phyloP scores from a whole-genome alignment of 2,329 filamentous ascomycete species.

The Penicillium vulpinum region DNA sequence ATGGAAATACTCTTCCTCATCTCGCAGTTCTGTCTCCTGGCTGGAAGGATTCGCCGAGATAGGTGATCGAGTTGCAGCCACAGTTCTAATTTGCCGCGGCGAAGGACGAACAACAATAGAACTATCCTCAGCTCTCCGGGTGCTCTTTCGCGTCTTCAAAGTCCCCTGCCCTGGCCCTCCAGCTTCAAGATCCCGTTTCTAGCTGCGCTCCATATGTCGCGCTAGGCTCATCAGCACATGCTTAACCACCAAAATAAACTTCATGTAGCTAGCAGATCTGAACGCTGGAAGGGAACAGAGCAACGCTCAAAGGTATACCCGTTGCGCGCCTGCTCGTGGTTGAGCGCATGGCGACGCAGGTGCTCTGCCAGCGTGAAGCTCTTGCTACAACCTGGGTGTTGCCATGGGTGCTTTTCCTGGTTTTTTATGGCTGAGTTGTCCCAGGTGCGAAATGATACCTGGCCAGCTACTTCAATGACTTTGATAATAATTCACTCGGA shows the following conservation, averaged over 20 bases:
- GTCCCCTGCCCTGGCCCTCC: conserved; percentile 49
- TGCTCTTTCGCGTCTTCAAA: conserved; percentile 52
- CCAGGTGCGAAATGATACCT: not conserved
- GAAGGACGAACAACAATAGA: conserved; percentile 47
- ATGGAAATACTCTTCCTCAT: conserved; percentile 10
- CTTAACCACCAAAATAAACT: not conserved
- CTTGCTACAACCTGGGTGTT: conserved; percentile 17
- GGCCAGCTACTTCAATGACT: not conserved
- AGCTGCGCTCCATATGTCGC: conserved; percentile 57
- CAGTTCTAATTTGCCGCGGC: conserved; percentile 23
- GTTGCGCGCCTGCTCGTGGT: conserved; percentile 55
- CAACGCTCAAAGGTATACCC: conserved; percentile 57
- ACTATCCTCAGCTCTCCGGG: conserved; percentile 51
- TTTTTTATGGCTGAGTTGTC: not conserved
- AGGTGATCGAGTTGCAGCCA: not conserved
- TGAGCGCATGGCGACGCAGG: conserved; percentile 58
- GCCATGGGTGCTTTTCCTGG: conserved; percentile 17
- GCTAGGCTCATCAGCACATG: conserved; percentile 40
- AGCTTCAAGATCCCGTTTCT: conserved; percentile 54
- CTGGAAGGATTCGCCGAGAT: conserved; percentile 16
- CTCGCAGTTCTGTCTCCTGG: not conserved
- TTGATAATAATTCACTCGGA: not conserved
- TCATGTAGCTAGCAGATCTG: conserved; percentile 57
- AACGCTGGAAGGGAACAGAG: conserved; percentile 61
- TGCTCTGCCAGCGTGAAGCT: conserved; percentile 60